phyloP scores from a whole-genome alignment of 1,139 yeast genomes.

The Trichomonascaceae sp. region DNA sequence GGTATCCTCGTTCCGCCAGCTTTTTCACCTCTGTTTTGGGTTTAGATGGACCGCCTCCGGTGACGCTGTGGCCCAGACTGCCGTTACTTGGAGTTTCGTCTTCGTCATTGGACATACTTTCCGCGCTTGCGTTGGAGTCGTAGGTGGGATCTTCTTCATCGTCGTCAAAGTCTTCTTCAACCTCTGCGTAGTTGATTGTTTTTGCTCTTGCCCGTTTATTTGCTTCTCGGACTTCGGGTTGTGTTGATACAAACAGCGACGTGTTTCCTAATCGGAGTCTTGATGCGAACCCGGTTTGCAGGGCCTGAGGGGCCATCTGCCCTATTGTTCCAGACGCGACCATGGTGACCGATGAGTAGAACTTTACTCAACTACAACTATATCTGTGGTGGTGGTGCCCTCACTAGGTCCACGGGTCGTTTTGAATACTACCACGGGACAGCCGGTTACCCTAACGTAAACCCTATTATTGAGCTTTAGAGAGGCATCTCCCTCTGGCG shows the following conservation, averaged over 20 bases:
- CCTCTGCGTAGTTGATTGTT: slow-evolving; percentile 73
- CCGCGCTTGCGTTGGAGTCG: slow-evolving; percentile 15
- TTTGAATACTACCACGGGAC: too few relatives aligned
- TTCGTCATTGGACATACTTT: not conserved
- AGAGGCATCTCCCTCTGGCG: too few relatives aligned
- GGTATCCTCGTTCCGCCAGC: slow-evolving; percentile 21
- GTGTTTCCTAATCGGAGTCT: slow-evolving; percentile 54
- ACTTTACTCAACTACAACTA: too few relatives aligned
- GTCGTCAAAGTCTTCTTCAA: slow-evolving; percentile 62
- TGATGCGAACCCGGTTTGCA: slow-evolving; percentile 55
- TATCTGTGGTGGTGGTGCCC: too few relatives aligned
- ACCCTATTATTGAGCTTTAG: too few relatives aligned
- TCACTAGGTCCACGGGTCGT: too few relatives aligned
- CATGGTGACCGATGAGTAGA: too few relatives aligned
- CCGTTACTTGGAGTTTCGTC: slow-evolving; percentile 7
- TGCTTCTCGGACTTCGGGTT: slow-evolving; percentile 64
- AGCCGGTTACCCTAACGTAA: too few relatives aligned
- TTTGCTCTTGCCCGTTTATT: slow-evolving; percentile 49
- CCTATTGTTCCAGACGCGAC: too few relatives aligned
- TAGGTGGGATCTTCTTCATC: slow-evolving; percentile 34
- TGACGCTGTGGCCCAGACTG: slow-evolving; percentile 3
- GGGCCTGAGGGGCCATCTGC: slow-evolving; percentile 46
- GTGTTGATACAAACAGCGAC: slow-evolving; percentile 52
- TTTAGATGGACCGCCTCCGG: slow-evolving; percentile 1
- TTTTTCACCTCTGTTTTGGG: slow-evolving; percentile 16